Base-by-base conservation (phyloP, 2,329 filamentous ascomycete species). In the Alternaria sp. region DNA sequence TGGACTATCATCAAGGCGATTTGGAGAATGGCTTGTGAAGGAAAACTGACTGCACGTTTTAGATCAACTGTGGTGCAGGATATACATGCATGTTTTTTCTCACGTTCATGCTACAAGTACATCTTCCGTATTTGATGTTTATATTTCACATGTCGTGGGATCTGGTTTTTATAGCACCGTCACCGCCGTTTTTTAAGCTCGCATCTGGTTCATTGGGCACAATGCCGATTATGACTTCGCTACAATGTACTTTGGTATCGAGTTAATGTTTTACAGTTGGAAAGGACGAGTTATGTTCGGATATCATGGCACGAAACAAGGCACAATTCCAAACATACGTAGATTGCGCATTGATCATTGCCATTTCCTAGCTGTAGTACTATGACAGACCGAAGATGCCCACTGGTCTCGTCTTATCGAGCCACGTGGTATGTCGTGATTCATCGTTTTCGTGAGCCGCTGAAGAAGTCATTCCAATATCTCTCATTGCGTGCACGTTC, bases 361-460 rank as follows among this genome's bases (percentile, higher is more conserved):
- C 57, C 63, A 68, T 66, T 68, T 68, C 65, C 57, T 38, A 53
- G 18, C 54, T 40, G 44, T 59, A 64, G 60, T 62, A 67, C 58
- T 66, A 63, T 30, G 57, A 67, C 44, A 12, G 48, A 62, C 50
- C 57, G 36, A 48, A 28, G 12, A 36, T 46, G 53, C 40, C 49
- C 51, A 45, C 44, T 57, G 32, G 18, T 51, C 38, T 58, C 52
- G 40, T 32, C 43, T 25, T 52, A 36, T 38, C 45, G 41, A 64
- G 53, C 40, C 52, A 34, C 60, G 62, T 64, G 59, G n/a, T 53
- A 20, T 56, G 38, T 62, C 53, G 45, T 53, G 34, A 60, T 54
- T 62, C 52, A 45, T 54, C 36, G 56, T 57, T 46, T 57, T 62
- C 48, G 20, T 62, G 11, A 34, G 40, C 11, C 34, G 9, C 16